Percentiles rank a stretch among this genome's conserved stretches.
Evolutionary conservation across 2,329 filamentous ascomycete genomes (phyloP).

Genomic region (Berkeleyomyces rouxiae): DNA sequence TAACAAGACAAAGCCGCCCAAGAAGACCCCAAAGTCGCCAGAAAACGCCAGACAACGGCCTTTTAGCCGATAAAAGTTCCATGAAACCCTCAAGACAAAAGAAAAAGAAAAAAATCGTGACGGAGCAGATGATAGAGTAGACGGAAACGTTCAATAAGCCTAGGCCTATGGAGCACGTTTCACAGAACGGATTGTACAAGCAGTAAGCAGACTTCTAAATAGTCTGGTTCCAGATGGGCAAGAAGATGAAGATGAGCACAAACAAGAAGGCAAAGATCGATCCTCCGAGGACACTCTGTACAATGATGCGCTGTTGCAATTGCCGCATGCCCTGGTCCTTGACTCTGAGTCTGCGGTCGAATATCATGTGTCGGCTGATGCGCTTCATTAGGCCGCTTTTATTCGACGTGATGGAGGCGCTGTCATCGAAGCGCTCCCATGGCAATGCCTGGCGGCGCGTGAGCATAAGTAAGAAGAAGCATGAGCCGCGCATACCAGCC

Average conservation of each 20-base stretch:
- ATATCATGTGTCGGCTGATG: slow-evolving; percentile 28
- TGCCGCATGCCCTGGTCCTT: slow-evolving; percentile 27
- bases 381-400: slow-evolving; percentile 18
- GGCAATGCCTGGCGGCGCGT: slow-evolving; percentile 29
- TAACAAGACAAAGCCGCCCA: neutral
- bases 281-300: slow-evolving; percentile 26
- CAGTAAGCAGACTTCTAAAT: slow-evolving; percentile 6
- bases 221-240: slow-evolving; percentile 28
- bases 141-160: neutral
- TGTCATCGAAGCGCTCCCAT: slow-evolving; percentile 31
- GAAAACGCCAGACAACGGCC: neutral
- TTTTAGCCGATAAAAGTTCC: neutral
- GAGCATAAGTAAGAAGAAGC: slow-evolving; percentile 32
- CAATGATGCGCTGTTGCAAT: slow-evolving; percentile 29
- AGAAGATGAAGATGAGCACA: slow-evolving; percentile 26
- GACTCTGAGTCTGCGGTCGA: slow-evolving; percentile 29
- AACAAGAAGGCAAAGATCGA: slow-evolving; percentile 23
- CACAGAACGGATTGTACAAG: neutral
- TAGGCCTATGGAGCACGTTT: neutral
- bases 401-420: slow-evolving; percentile 16
- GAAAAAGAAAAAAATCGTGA: neutral
- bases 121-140: too few species aligned
- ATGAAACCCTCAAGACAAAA: neutral
- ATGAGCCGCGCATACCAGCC: slow-evolving; percentile 29
- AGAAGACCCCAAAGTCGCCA: neutral